Evolutionary conservation across 805 yeast genomes (phyloP).

Genomic region (Alloascoidea africana): DNA sequence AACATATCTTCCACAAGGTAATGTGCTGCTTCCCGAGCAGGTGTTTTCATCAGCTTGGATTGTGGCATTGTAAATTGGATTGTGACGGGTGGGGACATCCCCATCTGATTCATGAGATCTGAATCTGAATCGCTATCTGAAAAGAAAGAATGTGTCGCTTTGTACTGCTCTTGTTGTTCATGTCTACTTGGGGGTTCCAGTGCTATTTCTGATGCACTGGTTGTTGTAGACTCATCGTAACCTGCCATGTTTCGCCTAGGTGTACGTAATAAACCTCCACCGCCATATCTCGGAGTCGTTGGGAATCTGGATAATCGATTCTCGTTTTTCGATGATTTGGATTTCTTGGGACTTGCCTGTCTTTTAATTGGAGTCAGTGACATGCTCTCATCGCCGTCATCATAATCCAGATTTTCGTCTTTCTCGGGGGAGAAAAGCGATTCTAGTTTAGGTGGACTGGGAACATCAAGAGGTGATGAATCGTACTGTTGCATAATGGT

Average conservation of each 20-base stretch:
- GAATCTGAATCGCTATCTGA: slow-evolving; percentile 7
- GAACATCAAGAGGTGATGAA: slow-evolving; percentile 4
- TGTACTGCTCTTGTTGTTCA: too few species aligned
- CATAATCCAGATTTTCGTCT: too few species aligned
- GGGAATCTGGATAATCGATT: slow-evolving; percentile 22
- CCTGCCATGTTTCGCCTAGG: slow-evolving; percentile 6
- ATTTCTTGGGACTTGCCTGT: too few species aligned
- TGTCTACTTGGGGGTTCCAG: too few species aligned
- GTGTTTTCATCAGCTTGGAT: slow-evolving; percentile 8
- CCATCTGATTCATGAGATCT: slow-evolving; percentile 8
- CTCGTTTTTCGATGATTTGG: neutral
- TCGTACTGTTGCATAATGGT: slow-evolving; percentile 4
- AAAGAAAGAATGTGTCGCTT: neutral
- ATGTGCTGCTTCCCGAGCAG: slow-evolving; percentile 11
- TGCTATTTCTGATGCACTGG: neutral
- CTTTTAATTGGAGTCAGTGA: neutral
- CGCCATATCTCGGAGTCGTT: slow-evolving; percentile 29
- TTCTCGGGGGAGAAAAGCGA: neutral
- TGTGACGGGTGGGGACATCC: slow-evolving; percentile 13
- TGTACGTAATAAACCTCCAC: slow-evolving; percentile 18
- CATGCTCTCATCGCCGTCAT: too few species aligned
- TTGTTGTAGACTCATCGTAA: neutral
- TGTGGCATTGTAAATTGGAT: slow-evolving; percentile 7
- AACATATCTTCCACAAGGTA: slow-evolving; percentile 11
- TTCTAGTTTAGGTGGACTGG: neutral